Base-by-base conservation (phyloP, 2,329 filamentous ascomycete species). In the Botrytis cinerea region DNA sequence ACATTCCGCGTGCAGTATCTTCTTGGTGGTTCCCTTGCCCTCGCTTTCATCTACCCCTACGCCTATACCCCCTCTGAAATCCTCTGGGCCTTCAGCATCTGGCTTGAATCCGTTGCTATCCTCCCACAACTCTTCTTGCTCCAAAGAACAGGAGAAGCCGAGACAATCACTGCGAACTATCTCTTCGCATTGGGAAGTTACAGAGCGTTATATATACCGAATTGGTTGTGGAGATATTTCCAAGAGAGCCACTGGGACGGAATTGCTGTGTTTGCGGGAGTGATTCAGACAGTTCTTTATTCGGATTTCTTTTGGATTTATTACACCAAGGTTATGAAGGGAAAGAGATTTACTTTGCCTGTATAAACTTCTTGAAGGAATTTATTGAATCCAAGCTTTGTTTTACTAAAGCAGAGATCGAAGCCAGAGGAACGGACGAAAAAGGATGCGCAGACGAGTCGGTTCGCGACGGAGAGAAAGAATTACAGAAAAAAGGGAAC, bases 261-360 rank as follows among this genome's bases (percentile, higher is more conserved):
- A 76, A 97, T 98, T 78, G 92, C 95, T 32, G 92, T 98, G 70
- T 81, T 96, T 75, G 96, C 97, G 5, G 96, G 96, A 20, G 88
- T 98, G 73, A 85, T 98, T 76, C 96, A 99, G 87, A 99, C 96
- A 0, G 85, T 99, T 67, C 87, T 99, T 74, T 99, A 99, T 86
- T 97, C 94, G 76, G 96, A 99, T 85, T 99, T 99, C 86, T 99
- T 99, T 89, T 99, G 95, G 88, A 95, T 99, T 80, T 99, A 99
- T 86, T 99, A 98, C 85, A 97, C 92, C 74, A 98, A 98, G 90
- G 92, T 95, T 66, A 85, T 95, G 84, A 93, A 95, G 86, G 93
- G 93, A 79, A 93, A 93, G 87, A 95, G 93, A 86, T 95, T 95
- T 83, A 93, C 94, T 83, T 86, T 95, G 74, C 93, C 93, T 2